A percentile compares a stretch with the other conserved stretches of the same genome.
These are phyloP conservation scores for Apophysomyces elegans DNA, from an alignment of 371 early-diverging fungal genomes.

Conservation along the genomic window DNA sequence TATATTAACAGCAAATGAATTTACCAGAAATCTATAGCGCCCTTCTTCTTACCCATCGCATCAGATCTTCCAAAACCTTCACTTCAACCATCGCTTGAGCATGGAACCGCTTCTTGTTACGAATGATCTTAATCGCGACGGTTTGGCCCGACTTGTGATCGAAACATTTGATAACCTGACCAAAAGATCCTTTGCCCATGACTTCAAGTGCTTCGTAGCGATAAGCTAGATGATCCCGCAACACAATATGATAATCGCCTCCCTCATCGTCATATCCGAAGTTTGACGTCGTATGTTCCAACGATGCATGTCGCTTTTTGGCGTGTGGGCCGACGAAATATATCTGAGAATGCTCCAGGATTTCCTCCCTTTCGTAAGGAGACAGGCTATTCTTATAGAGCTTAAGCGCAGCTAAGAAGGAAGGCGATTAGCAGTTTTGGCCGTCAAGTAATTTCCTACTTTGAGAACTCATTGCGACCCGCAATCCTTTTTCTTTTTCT, in stretches of 20 bases:
- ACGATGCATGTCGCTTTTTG: constrained; percentile 54
- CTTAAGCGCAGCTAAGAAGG: constrained; percentile 49
- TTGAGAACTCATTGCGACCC: constrained; percentile 50
- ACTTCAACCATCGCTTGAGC: constrained; percentile 88
- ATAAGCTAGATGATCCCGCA: constrained; percentile 80
- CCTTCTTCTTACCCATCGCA: constrained; percentile 37
- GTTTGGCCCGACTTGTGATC: constrained; percentile 76
- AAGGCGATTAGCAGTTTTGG: not conserved
- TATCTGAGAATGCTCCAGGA: constrained; percentile 76
- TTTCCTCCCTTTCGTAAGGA: constrained; percentile 82
- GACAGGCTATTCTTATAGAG: constrained; percentile 69
- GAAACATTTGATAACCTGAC: constrained; percentile 86
- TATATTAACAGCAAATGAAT: constrained; percentile 21
- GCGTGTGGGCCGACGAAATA: constrained; percentile 87
- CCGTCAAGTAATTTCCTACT: constrained; percentile 15
- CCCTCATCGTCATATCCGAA: constrained; percentile 85
- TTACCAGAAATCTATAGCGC: no score
- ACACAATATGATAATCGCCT: constrained; percentile 79
- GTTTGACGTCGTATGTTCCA: constrained; percentile 55
- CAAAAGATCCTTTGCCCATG: constrained; percentile 93
- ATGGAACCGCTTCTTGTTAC: constrained; percentile 88
- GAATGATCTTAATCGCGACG: constrained; percentile 89
- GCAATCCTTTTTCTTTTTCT: constrained; percentile 22
- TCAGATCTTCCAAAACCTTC: constrained; percentile 73
- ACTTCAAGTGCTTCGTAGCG: constrained; percentile 82